A percentile compares a stretch with the other conserved stretches of the same genome.
These are phyloP conservation scores for Fusarium acutatum DNA, from an alignment of 2,329 filamentous ascomycete species.

Conservation along the genomic window DNA sequence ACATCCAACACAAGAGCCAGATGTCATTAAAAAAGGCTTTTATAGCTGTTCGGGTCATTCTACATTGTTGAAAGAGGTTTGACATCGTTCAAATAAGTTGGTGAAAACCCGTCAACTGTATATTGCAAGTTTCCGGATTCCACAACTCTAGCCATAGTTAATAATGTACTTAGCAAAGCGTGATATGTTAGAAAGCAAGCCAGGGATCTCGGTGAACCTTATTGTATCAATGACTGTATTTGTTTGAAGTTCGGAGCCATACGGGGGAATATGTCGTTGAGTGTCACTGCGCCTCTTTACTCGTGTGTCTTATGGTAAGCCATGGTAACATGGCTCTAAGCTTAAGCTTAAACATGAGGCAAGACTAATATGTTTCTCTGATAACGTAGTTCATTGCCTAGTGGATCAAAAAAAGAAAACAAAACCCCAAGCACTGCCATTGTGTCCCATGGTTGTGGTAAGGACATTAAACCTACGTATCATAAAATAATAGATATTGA, in stretches of 20 bases:
- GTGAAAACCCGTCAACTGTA: background rate
- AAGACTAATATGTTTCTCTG: background rate
- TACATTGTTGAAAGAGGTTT: background rate
- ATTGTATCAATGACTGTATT: background rate
- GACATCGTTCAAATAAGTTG: background rate
- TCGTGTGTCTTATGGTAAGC: background rate
- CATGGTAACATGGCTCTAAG: background rate
- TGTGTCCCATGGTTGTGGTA: background rate
- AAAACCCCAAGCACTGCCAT: background rate
- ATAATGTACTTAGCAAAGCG: background rate
- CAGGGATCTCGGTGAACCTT: background rate
- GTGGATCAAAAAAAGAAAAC: background rate
- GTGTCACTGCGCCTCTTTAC: background rate
- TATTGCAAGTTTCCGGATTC: too few species aligned
- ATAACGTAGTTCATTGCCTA: background rate
- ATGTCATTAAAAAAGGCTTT: too few species aligned
- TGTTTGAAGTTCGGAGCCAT: background rate
- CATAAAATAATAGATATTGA: background rate
- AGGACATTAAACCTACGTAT: background rate
- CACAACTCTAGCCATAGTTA: background rate
- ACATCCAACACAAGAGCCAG: background rate
- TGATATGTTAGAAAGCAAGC: background rate
- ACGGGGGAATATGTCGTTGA: background rate
- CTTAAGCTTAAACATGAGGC: background rate
- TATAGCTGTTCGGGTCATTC: too few species aligned